A percentile compares a stretch with the other conserved stretches of the same genome.
Conservation (phyloP, 2,329 filamentous ascomycete genomes). For the Aspergillus awamori region DNA sequence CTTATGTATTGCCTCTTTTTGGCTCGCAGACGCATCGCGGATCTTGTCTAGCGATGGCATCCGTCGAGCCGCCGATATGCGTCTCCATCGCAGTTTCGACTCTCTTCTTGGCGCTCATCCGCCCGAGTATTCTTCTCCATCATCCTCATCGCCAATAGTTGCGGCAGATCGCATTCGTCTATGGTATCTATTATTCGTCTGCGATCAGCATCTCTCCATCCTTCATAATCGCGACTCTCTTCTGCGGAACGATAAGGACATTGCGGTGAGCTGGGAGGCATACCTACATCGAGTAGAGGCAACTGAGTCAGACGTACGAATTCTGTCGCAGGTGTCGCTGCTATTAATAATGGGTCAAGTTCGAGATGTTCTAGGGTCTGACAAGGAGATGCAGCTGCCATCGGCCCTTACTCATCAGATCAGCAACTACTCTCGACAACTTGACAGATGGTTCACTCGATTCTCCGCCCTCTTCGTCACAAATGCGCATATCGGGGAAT, state of each 20-base stretch:
- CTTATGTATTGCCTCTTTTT: too few relatives aligned
- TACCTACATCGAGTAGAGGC: constrained; percentile 29
- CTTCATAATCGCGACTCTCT: too few relatives aligned
- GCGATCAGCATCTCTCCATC: too few relatives aligned
- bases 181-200: too few relatives aligned
- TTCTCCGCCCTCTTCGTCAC: too few relatives aligned
- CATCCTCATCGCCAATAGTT: constrained; percentile 12
- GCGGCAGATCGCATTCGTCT: too few relatives aligned
- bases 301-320: constrained; percentile 38
- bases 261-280: too few relatives aligned
- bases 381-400: constrained; percentile 32
- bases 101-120: constrained; percentile 19
- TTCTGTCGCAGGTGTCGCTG: constrained; percentile 39
- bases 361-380: constrained; percentile 37
- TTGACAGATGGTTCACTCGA: too few relatives aligned
- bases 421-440: too few relatives aligned
- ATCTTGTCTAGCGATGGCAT: constrained; percentile 38
- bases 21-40: constrained; percentile 37
- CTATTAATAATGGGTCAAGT: constrained; percentile 42
- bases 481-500: too few relatives aligned
- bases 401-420: too few relatives aligned
- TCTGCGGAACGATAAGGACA: too few relatives aligned
- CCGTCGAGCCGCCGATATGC: constrained; percentile 34
- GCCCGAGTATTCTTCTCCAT: constrained; percentile 12
- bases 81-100: constrained; percentile 46